Evolutionary conservation across 75 land plant genomes (phyloP).

Genomic region (Selaginella moellendorffii): DNA sequence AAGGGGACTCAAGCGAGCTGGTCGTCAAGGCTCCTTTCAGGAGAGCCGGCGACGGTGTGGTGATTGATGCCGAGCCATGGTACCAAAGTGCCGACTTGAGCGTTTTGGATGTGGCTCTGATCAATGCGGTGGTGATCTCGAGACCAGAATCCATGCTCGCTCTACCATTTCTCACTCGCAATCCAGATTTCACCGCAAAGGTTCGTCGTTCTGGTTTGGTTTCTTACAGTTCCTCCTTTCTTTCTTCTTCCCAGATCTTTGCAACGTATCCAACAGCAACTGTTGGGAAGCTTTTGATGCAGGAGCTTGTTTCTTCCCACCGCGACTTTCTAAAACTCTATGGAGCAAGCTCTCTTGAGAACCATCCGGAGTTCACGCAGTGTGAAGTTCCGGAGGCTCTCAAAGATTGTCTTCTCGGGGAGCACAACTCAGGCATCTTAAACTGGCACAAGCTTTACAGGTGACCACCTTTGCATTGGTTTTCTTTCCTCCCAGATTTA

Average conservation of each 20-base stretch:
- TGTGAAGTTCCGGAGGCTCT: too few relatives aligned
- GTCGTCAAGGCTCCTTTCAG: constrained; percentile 6
- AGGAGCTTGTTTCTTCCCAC: constrained; percentile 69
- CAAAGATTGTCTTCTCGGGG: constrained; percentile 27
- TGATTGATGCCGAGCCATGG: constrained; percentile 53
- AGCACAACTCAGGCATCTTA: constrained; percentile 30
- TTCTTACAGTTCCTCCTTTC: background rate
- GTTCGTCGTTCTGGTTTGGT: constrained; percentile 15
- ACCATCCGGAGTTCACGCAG: background rate
- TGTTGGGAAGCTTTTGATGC: constrained; percentile 75
- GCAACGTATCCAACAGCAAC: constrained; percentile 60
- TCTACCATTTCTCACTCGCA: constrained; percentile 62
- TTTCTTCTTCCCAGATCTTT: constrained; percentile 45
- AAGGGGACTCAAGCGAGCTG: background rate
- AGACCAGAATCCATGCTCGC: constrained; percentile 71
- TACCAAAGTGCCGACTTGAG: constrained; percentile 43
- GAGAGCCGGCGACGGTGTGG: constrained; percentile 10
- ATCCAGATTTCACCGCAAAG: constrained; percentile 45
- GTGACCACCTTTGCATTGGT: constrained; percentile 22
- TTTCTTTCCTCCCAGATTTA: too few relatives aligned
- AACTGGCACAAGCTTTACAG: constrained; percentile 75
- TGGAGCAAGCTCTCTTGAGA: constrained; percentile 20
- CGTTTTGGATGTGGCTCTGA: constrained; percentile 41
- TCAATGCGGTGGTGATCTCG: constrained; percentile 65
- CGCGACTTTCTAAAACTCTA: constrained; percentile 45